phyloP scores from a whole-genome alignment of 371 early-diverging fungal species.

The Mucor mucedo region DNA sequence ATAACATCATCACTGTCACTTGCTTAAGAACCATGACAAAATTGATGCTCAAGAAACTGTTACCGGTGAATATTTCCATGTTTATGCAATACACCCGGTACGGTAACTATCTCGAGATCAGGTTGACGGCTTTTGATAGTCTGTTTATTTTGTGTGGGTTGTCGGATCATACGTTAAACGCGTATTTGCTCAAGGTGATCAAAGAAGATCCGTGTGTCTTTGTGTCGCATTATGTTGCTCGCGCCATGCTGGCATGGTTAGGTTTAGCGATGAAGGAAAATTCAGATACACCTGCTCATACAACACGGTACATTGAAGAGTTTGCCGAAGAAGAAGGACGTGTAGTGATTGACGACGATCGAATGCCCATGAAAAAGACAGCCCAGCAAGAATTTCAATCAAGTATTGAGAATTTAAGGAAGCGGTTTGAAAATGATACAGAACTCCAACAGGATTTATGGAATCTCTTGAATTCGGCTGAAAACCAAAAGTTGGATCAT shows the following conservation, averaged over 20 bases:
- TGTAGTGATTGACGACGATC: conserved; percentile 43
- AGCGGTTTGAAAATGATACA: conserved; percentile 42
- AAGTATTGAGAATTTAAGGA: conserved; percentile 40
- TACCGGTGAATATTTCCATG: conserved; percentile 67
- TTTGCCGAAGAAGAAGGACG: conserved; percentile 58
- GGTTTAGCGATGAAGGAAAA: conserved; percentile 55
- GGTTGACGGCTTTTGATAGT: conserved; percentile 69
- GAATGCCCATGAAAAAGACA: conserved; percentile 23
- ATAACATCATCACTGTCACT: conserved; percentile 81
- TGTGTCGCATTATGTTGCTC: conserved; percentile 59
- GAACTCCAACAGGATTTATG: conserved; percentile 46
- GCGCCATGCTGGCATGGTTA: conserved; percentile 52
- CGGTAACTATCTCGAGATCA: conserved; percentile 68
- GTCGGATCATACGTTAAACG: conserved; percentile 44
- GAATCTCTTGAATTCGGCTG: conserved; percentile 43
- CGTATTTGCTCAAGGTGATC: conserved; percentile 62
- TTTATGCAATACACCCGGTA: conserved; percentile 69
- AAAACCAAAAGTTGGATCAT: conserved; percentile 53
- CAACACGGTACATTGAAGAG: conserved; percentile 38
- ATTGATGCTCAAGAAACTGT: conserved; percentile 65
- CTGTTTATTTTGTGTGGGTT: conserved; percentile 68
- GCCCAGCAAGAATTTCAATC: conserved; percentile 40
- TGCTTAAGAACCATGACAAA: conserved; percentile 63
- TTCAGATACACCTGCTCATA: background rate
- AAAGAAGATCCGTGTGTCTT: conserved; percentile 62